Conservation (phyloP, 2,329 filamentous ascomycete genomes). For the Endoconidiophora laricicola region DNA sequence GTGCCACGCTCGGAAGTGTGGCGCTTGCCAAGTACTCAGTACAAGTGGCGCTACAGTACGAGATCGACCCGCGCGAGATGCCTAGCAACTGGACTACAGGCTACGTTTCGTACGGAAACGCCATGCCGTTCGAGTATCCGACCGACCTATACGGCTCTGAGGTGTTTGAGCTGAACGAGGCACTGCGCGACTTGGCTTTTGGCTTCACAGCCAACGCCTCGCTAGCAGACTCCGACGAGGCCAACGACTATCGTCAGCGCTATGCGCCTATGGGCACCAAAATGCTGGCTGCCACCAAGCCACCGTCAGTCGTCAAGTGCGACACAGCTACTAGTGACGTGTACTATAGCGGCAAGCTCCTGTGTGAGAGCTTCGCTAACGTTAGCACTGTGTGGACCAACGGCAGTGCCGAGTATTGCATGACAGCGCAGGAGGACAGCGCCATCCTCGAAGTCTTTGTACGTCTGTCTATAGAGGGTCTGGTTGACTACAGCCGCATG, state of each 20-base stretch:
- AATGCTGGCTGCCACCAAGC: slow-evolving; percentile 26
- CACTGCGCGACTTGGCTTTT: slow-evolving; percentile 37
- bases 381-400: slow-evolving; percentile 49
- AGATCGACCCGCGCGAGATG: slow-evolving; percentile 54
- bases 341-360: slow-evolving; percentile 47
- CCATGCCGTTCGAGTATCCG: slow-evolving; percentile 39
- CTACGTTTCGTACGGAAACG: slow-evolving; percentile 48
- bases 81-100: slow-evolving; percentile 48
- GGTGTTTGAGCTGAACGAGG: slow-evolving; percentile 48
- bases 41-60: slow-evolving; percentile 60
- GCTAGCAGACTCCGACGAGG: slow-evolving; percentile 33
- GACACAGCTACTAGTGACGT: slow-evolving; percentile 56
- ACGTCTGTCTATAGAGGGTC: slow-evolving; percentile 36
- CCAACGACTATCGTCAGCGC: slow-evolving; percentile 35
- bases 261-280: slow-evolving; percentile 29
- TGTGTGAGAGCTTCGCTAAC: slow-evolving; percentile 48
- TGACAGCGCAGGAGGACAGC: slow-evolving; percentile 58
- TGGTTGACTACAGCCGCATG: slow-evolving; percentile 49
- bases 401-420: slow-evolving; percentile 50
- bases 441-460: slow-evolving; percentile 50
- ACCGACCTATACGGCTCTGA: slow-evolving; percentile 48
- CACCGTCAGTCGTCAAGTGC: slow-evolving; percentile 43
- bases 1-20: slow-evolving; percentile 47
- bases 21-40: slow-evolving; percentile 53
- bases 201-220: slow-evolving; percentile 32